These are phyloP conservation scores for Penicillium brasilianum DNA, from an alignment of 2,329 filamentous ascomycete species.

Conservation along the genomic window DNA sequence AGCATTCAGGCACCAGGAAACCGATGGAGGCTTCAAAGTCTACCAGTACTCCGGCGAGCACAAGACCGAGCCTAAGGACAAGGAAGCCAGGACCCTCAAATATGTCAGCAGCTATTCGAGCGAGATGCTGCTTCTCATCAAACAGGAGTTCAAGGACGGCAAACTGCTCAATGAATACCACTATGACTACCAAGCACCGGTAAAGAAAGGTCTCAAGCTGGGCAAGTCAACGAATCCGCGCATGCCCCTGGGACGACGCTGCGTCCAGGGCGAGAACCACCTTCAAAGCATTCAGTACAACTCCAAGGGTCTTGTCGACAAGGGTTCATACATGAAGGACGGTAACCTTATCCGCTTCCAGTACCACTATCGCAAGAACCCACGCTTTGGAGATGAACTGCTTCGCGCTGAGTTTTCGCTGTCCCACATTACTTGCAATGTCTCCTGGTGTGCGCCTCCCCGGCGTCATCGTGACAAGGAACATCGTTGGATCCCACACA, in stretches of 20 bases:
- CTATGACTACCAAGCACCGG: conserved; percentile 51
- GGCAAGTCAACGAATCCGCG: conserved; percentile 36
- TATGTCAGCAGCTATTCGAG: conserved; percentile 56
- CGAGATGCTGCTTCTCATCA: conserved; percentile 51
- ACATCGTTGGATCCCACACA: conserved; percentile 61
- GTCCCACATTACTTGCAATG: conserved; percentile 59
- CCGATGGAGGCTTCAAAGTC: conserved; percentile 47
- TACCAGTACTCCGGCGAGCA: conserved; percentile 48
- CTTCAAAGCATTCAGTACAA: conserved; percentile 59
- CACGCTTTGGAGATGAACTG: conserved; percentile 60
- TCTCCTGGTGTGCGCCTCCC: conserved; percentile 61
- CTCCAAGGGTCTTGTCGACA: conserved; percentile 57
- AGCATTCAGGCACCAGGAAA: conserved; percentile 52
- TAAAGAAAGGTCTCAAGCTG: conserved; percentile 34
- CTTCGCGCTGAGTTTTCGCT: conserved; percentile 61
- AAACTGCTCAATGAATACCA: conserved; percentile 53
- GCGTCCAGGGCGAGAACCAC: conserved; percentile 52
- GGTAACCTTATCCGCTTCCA: conserved; percentile 60
- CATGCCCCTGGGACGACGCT: conserved; percentile 54
- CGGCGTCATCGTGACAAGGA: conserved; percentile 56
- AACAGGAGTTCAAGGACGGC: conserved; percentile 53
- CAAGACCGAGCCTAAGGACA: conserved; percentile 52
- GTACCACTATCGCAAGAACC: conserved; percentile 60
- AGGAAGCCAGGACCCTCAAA: conserved; percentile 47
- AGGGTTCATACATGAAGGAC: conserved; percentile 59